Conservation (phyloP, 768 basidiomycete species). For the Leccinum olivaceopallidum region DNA sequence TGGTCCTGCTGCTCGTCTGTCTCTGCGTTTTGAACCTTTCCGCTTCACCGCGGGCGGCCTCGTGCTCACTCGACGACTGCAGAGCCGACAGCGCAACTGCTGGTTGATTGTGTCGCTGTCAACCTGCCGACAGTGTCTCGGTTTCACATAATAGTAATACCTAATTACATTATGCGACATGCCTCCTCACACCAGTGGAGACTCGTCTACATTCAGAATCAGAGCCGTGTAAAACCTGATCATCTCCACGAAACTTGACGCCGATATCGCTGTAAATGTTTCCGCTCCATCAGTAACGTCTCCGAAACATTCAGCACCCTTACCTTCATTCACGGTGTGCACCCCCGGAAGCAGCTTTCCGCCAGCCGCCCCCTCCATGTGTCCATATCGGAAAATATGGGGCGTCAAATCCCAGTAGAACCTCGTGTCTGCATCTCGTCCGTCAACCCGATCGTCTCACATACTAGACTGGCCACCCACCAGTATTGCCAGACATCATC, state of each 20-base stretch:
- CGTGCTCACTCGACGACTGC: neutral
- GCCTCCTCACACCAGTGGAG: constrained; percentile 11
- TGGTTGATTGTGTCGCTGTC: neutral
- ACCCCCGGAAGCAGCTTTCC: constrained; percentile 39
- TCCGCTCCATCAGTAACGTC: neutral
- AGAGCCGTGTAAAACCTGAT: constrained; percentile 66
- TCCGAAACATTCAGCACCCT: constrained; percentile 17
- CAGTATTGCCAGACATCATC: constrained; percentile 60
- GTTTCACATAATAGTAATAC: neutral
- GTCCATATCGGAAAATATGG: constrained; percentile 72
- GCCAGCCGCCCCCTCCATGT: constrained; percentile 33
- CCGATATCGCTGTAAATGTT: constrained; percentile 37
- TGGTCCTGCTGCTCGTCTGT: neutral
- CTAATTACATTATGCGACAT: neutral
- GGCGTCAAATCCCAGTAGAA: constrained; percentile 44
- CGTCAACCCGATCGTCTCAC: neutral
- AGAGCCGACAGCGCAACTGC: neutral
- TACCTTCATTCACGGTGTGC: constrained; percentile 78
- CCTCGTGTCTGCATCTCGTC: constrained; percentile 37
- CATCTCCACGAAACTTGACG: constrained; percentile 57
- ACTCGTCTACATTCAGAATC: constrained; percentile 70
- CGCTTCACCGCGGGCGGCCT: neutral
- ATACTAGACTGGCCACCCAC: constrained; percentile 9
- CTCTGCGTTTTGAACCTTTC: neutral
- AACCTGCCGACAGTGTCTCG: neutral